Base-by-base conservation (phyloP, 768 basidiomycete genomes). In the Boletus pseudo-olivaceus region DNA sequence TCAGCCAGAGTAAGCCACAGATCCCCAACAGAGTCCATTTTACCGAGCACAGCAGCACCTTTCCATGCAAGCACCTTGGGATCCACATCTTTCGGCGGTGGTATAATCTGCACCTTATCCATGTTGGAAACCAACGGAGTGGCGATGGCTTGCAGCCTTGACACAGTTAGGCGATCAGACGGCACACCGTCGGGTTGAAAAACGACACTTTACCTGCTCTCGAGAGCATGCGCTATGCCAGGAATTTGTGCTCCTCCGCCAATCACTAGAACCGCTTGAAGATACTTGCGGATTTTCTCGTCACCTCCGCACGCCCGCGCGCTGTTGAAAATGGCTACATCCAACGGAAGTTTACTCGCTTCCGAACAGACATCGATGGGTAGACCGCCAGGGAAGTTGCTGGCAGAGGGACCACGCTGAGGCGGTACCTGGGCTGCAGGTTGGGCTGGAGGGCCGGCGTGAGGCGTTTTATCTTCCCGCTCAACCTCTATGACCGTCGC, bases 81-180 rank as follows among this genome's bases (percentile, higher is more conserved):
- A 70, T 98, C 94, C 41, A 98, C 82, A 56, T 93, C 92, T 67
- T 94, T 89, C 1, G 95, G 94, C 2, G 93, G 88, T n/a, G 93
- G 91, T 43, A 98, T 89, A 54, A 97, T 90, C 59, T 88, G 84
- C 7, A 96, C 88, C 62, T 88, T 90, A 65, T 90, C 87, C 84
- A 94, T 91, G 65, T 85, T 86, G 15, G 82, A 80, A 15, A 91
- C 86, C 39, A 95, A 71, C 6, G 90, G 88, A 9, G 87, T 90
- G 10, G 89, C 88, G 51, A 93, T 92, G 0, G 88, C 91, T 65
- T 91, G 88, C 41, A 92, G 64, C 62, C 89, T 47, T 51, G 50
- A 9, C 38, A 53, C 39, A 44, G 39, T 35, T 40, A 49, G 3
- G 37, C 20, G 26, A 54, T 60, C 35, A 59, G 55, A 52, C 19